Evolutionary conservation across 805 yeast species (phyloP).

Genomic region (Limtongia smithiae): DNA sequence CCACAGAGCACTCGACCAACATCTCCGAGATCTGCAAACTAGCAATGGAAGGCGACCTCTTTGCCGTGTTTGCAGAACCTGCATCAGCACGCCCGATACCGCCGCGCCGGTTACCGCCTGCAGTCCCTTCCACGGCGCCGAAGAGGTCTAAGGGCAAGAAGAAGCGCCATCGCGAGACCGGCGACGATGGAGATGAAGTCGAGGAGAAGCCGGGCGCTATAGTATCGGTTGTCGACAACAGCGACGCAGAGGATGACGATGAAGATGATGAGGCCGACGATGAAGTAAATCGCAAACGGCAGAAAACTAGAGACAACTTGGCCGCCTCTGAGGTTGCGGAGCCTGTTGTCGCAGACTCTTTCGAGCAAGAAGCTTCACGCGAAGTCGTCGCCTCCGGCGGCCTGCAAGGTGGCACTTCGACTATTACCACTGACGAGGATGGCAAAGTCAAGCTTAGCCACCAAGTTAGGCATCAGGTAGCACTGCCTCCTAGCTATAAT

Average conservation of each 20-base stretch:
- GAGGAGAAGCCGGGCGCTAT: too few species aligned
- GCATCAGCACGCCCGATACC: constrained; percentile 28
- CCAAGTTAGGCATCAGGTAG: constrained; percentile 97
- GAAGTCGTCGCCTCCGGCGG: constrained; percentile 84
- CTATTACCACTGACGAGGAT: constrained; percentile 41
- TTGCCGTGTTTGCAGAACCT: constrained; percentile 36
- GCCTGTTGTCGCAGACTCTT: constrained; percentile 79
- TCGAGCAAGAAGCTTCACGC: constrained; percentile 84
- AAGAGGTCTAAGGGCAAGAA: not conserved
- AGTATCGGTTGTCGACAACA: too few species aligned
- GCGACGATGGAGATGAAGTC: too few species aligned
- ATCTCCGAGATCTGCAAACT: too few species aligned
- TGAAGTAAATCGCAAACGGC: not conserved
- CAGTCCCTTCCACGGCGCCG: not conserved
- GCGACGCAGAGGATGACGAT: too few species aligned
- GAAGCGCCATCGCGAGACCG: too few species aligned
- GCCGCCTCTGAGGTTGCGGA: too few species aligned
- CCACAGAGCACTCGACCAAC: too few species aligned
- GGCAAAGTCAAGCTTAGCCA: constrained; percentile 71
- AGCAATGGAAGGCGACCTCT: constrained; percentile 33
- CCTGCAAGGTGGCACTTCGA: constrained; percentile 46
- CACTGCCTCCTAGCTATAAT: constrained; percentile 86
- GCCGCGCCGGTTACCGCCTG: constrained; percentile 7
- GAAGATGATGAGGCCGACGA: too few species aligned
- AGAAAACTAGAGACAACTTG: too few species aligned